Evolutionary conservation across 1,139 yeast genomes (phyloP).

Genomic region (Candida tetrigidarum): DNA sequence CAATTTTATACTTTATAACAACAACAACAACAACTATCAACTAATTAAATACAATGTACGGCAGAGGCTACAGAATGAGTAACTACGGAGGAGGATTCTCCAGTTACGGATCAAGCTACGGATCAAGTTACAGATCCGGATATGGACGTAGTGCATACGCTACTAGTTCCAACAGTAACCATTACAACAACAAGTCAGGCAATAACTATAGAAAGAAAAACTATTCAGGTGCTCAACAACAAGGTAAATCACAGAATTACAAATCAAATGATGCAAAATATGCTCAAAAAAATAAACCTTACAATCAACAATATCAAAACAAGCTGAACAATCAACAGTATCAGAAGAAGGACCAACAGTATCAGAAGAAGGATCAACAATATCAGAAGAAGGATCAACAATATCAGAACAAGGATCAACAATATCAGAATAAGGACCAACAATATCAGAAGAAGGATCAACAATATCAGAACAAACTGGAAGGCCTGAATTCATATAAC

Average conservation of each 20-base stretch:
- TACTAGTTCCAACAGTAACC: neutral
- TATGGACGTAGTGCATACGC: neutral
- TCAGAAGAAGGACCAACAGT: no score
- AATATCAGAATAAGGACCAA: no score
- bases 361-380: no score
- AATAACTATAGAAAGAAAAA: neutral
- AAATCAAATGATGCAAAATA: neutral
- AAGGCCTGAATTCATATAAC: neutral
- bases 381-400: neutral
- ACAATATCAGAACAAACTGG: neutral
- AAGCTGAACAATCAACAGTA: neutral
- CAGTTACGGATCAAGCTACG: neutral
- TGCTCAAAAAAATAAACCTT: neutral
- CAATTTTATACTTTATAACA: no score
- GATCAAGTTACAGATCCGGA: neutral
- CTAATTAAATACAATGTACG: neutral
- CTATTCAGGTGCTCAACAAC: neutral
- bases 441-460: neutral
- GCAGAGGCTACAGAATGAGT: neutral
- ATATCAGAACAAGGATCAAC: neutral
- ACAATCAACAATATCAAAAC: neutral
- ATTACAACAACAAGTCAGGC: neutral
- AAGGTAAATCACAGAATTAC: neutral
- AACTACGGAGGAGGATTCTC: neutral
- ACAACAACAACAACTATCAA: neutral